Evolutionary conservation across 2,329 filamentous ascomycete genomes (phyloP).

Genomic region (Aspergillus novoparasiticus): DNA sequence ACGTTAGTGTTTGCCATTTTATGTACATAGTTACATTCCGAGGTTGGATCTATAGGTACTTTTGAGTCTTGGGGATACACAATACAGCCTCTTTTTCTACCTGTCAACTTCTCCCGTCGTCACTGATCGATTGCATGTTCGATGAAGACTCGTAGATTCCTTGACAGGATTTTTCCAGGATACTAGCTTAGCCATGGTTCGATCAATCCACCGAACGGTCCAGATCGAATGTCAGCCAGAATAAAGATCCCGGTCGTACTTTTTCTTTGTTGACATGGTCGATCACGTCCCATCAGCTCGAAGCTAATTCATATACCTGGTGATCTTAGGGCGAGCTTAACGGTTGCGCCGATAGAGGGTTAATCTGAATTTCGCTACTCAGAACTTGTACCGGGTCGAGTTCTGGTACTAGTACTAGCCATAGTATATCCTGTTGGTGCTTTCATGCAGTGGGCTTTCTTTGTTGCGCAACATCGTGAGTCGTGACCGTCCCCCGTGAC

Average conservation of each 20-base stretch:
- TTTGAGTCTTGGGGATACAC: not conserved
- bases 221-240: not conserved
- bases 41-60: not conserved
- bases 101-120: not conserved
- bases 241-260: not conserved
- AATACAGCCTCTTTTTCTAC: not conserved
- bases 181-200: not conserved
- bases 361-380: not conserved
- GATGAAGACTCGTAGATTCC: not conserved
- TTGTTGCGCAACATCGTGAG: not conserved
- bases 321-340: not conserved
- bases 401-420: not conserved
- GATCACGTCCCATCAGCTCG: not conserved
- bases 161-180: not conserved
- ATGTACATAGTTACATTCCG: not conserved
- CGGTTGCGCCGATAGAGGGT: not conserved
- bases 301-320: not conserved
- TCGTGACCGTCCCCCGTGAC: not conserved
- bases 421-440: not conserved
- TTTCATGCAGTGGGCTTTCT: not conserved
- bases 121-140: not conserved
- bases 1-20: not conserved
- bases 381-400: not conserved
- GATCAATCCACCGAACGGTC: not conserved
- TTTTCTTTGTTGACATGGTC: not conserved